These are phyloP conservation scores for Ophiostoma populinum DNA, from an alignment of 2,329 filamentous ascomycete species.

Conservation along the genomic window DNA sequence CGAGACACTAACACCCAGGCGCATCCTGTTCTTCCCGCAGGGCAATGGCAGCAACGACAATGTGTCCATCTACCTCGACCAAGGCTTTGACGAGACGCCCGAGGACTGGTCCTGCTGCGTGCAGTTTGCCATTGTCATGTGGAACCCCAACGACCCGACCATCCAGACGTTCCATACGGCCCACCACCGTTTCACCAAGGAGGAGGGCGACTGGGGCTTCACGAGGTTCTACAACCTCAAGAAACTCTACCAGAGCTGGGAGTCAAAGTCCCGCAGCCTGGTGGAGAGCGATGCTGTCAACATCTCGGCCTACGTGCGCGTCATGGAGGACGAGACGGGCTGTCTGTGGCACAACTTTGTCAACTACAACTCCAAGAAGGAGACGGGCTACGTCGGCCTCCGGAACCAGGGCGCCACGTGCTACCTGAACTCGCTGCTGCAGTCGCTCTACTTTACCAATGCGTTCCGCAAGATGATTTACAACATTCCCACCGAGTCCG, in stretches of 20 bases:
- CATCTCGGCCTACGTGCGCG: slow-evolving; percentile 65
- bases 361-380: slow-evolving; percentile 98
- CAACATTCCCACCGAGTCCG: slow-evolving; percentile 81
- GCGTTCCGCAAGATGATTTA: slow-evolving; percentile 95
- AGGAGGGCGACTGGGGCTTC: slow-evolving; percentile 97
- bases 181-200: slow-evolving; percentile 90
- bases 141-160: slow-evolving; percentile 84
- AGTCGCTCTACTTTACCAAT: slow-evolving; percentile 77
- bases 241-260: slow-evolving; percentile 61
- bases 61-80: slow-evolving; percentile 90
- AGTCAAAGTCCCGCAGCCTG: slow-evolving; percentile 49
- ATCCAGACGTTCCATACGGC: slow-evolving; percentile 67
- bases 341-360: slow-evolving; percentile 83
- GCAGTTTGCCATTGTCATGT: slow-evolving; percentile 85
- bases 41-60: slow-evolving; percentile 88
- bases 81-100: slow-evolving; percentile 67
- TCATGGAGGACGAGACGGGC: slow-evolving; percentile 75
- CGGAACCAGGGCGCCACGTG: slow-evolving; percentile 94
- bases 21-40: slow-evolving; percentile 85
- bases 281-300: slow-evolving; percentile 63
- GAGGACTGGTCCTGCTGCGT: slow-evolving; percentile 95
- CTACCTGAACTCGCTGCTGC: slow-evolving; percentile 70
- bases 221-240: slow-evolving; percentile 87
- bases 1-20: slow-evolving; percentile 32
- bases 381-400: slow-evolving; percentile 90